Evolutionary conservation across 1,284 basidiomycete genomes (phyloP), one percentile per base, ranked within the genome.

Genomic region (Cutaneotrichosporon spelunceum): DNA sequence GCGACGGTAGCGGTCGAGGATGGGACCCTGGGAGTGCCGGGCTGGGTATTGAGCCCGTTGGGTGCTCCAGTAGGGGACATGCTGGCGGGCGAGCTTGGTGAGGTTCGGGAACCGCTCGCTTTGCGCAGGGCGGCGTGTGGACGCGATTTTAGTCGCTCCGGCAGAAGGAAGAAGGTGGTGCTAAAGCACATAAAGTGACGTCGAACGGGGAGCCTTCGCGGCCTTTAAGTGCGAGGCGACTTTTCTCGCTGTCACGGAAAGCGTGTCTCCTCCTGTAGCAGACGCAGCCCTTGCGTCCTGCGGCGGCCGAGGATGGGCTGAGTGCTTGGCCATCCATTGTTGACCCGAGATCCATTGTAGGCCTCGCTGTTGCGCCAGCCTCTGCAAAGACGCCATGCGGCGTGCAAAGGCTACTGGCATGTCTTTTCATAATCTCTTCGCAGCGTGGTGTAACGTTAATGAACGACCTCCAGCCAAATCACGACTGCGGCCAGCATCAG

Each of bases 1-100:
- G 62, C 62, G 4, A 60, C 62, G 14, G 62, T 63, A 1, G 58
- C 39, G n/a, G 39, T 36, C 29, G 58, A 23, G 44, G 54, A 23
- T 26, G 27, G 21, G 52, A n/a, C 30, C 52, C 26, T 47, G 30
- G 33, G 30, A 5, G 29, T 33, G 52, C 33, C 19, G 3, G 52
- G 29, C n/a, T 21, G 21, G 26, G 30, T 4, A 21, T 53, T 36
- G 19, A 47, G 45, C 45, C 33, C 52, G 52, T 33, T 56, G 42
- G 54, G 27, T 26, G 36, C 24, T 7, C 27, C 24, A 1, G 36
- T 23, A 10, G 54, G 42, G 2, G 54, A 14, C 54, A 56, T 56
- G 10, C 19, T 55, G 23, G 23, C 16, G 5, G 52, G 24, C 4
- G 36, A 11, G 23, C 24, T n/a, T 13, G 45, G 45, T 24, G 23